phyloP scores from a whole-genome alignment of 1,139 yeast species.

The Hanseniaspora uvarum region DNA sequence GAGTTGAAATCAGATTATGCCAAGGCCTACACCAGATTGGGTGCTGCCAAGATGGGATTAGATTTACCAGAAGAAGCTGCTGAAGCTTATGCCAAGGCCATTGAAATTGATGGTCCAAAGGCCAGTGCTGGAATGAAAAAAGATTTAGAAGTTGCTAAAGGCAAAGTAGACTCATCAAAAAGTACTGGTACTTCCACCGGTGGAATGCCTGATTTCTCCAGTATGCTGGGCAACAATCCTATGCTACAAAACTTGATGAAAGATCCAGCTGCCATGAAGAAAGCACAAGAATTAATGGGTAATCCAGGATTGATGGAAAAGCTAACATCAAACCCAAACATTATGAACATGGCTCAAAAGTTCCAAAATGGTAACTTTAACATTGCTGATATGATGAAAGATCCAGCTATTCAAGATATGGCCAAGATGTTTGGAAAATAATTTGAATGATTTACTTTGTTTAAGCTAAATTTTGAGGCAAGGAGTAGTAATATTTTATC shows the following conservation, averaged over 20 bases:
- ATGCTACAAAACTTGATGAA: slow-evolving; percentile 67
- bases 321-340: slow-evolving; percentile 71
- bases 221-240: slow-evolving; percentile 38
- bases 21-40: slow-evolving; percentile 90
- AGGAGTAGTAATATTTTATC: not conserved
- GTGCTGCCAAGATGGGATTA: slow-evolving; percentile 81
- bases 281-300: slow-evolving; percentile 87
- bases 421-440: slow-evolving; percentile 44
- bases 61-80: slow-evolving; percentile 83
- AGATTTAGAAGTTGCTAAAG: slow-evolving; percentile 88
- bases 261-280: slow-evolving; percentile 85
- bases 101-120: slow-evolving; percentile 73
- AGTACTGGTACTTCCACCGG: slow-evolving; percentile 40
- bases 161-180: slow-evolving; percentile 48
- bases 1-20: slow-evolving; percentile 68
- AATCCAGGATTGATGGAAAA: slow-evolving; percentile 71
- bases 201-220: slow-evolving; percentile 63
- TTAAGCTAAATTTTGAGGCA: slow-evolving; percentile 29
- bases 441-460: slow-evolving; percentile 32
- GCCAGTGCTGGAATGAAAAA: slow-evolving; percentile 85
- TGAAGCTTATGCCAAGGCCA: slow-evolving; percentile 81
- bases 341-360: slow-evolving; percentile 65
- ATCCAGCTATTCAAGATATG: slow-evolving; percentile 65
- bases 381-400: slow-evolving; percentile 62
- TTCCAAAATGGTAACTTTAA: slow-evolving; percentile 53